Conservation (phyloP, 2,329 filamentous ascomycete species). For the Cladophialophora psammophila region DNA sequence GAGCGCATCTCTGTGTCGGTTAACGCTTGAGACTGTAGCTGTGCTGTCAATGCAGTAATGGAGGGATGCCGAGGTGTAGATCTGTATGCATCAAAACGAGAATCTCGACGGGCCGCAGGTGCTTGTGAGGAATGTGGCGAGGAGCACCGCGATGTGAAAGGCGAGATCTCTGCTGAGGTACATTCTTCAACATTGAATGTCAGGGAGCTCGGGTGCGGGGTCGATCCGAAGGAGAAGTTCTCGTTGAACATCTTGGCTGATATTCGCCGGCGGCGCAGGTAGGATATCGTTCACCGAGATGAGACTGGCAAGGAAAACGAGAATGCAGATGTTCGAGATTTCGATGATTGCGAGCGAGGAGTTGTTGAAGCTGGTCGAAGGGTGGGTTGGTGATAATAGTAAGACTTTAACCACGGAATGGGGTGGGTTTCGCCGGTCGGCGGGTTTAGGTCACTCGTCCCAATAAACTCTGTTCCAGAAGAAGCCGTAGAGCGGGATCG, state of each 20-base stretch:
- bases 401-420: not conserved
- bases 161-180: slow-evolving; percentile 38
- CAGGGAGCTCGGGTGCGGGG: slow-evolving; percentile 26
- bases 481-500: slow-evolving; percentile 7
- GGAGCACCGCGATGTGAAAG: slow-evolving; percentile 38
- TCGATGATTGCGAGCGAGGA: not conserved
- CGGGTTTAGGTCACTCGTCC: slow-evolving; percentile 2
- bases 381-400: not conserved
- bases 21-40: slow-evolving; percentile 39
- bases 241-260: slow-evolving; percentile 39
- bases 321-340: slow-evolving; percentile 5
- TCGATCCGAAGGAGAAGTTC: slow-evolving; percentile 39
- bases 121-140: slow-evolving; percentile 32
- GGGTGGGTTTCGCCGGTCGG: slow-evolving; percentile 14
- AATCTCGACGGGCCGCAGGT: slow-evolving; percentile 32
- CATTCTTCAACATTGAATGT: slow-evolving; percentile 27
- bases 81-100: slow-evolving; percentile 38
- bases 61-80: slow-evolving; percentile 35
- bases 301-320: not conserved
- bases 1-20: slow-evolving; percentile 33
- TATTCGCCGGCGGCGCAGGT: not conserved
- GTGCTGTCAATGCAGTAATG: slow-evolving; percentile 38
- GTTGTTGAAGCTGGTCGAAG: not conserved
- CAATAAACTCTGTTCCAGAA: slow-evolving; percentile 1
- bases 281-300: not conserved